Base-by-base conservation (phyloP, 306 rosid genomes). In the Ammopiptanthus mongolicus region DNA sequence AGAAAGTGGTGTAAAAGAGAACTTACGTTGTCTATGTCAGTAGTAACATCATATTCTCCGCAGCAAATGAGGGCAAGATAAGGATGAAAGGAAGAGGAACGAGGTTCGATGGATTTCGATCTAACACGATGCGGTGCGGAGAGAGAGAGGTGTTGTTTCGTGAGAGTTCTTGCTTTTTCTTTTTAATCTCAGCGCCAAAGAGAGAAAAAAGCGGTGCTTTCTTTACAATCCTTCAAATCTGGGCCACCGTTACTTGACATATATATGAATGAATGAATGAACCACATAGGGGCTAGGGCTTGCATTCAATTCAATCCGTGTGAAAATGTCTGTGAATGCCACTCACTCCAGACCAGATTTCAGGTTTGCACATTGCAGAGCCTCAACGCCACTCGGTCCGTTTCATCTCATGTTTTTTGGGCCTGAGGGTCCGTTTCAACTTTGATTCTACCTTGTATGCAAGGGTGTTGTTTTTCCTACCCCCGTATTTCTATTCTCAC, bases 201-300 rank as follows among this genome's bases (percentile, higher is more conserved):
- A 25, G 67, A 75, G 82, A 51, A 71, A 83, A 80, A 55, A 80
- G 79, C 83, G 91, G 96, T 80, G 73, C 76, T 64, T 29, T 63
- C 75, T 66, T 37, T 55, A 46, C 48, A 65, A 39, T 76, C 86
- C 91, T 84, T 62, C 79, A 93, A 93, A 90, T 88, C 86, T 78
- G 94, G 91, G 90, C 89, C 93, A 78, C 90, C 84, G 22, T 50
- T 44, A 13, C 15, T 44, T 13, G 17, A 12, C 11, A 2, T 41
- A n/a, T n/a, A n/a, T n/a, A n/a, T n/a, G n/a, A n/a, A n/a, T n/a
- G n/a, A n/a, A n/a, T n/a, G n/a, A n/a, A n/a, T n/a, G n/a, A n/a
- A n/a, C n/a, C n/a, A n/a, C n/a, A n/a, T n/a, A n/a, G n/a, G n/a
- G n/a, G n/a, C n/a, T n/a, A n/a, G n/a, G n/a, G n/a, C n/a, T n/a